phyloP scores from a whole-genome alignment of 1,139 yeast species.

The Protomyces inouyei region DNA sequence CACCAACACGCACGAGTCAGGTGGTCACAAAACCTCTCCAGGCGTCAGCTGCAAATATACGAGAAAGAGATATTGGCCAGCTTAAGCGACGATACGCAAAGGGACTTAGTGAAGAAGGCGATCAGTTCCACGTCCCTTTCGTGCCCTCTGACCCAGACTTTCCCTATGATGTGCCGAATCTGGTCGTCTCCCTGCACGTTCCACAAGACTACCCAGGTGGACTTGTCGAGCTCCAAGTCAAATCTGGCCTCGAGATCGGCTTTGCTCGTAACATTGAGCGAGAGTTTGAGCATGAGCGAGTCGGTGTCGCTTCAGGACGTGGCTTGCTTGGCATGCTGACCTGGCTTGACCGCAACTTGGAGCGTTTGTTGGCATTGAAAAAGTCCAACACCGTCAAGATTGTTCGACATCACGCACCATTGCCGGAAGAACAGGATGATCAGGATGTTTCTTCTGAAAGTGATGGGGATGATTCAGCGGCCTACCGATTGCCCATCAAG shows the following conservation, averaged over 20 bases:
- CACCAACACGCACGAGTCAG: neutral
- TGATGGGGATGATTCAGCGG: neutral
- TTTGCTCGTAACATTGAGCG: conserved; percentile 60
- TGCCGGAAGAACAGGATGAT: neutral
- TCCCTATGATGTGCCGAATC: conserved; percentile 55
- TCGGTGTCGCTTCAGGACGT: conserved; percentile 15
- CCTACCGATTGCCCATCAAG: neutral
- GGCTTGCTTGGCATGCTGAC: conserved; percentile 50
- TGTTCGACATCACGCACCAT: conserved; percentile 36
- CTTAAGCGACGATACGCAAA: conserved; percentile 7
- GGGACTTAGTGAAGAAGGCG: neutral
- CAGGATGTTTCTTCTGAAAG: neutral
- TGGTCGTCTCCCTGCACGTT: conserved; percentile 52
- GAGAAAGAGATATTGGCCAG: conserved; percentile 14
- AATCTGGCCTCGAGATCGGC: conserved; percentile 69
- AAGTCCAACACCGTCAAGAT: conserved; percentile 55
- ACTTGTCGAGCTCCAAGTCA: conserved; percentile 41
- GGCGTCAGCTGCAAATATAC: neutral
- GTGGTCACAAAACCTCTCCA: neutral
- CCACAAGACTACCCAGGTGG: conserved; percentile 54
- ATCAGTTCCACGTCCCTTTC: neutral
- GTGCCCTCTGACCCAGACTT: conserved; percentile 69
- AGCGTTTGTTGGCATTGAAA: conserved; percentile 53
- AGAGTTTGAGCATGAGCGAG: conserved; percentile 48
- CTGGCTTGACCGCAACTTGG: conserved; percentile 57